Percentiles rank a stretch among this genome's conserved stretches.
Conservation (phyloP, 2,329 filamentous ascomycete species). For the Salinomyces thailandicus region DNA sequence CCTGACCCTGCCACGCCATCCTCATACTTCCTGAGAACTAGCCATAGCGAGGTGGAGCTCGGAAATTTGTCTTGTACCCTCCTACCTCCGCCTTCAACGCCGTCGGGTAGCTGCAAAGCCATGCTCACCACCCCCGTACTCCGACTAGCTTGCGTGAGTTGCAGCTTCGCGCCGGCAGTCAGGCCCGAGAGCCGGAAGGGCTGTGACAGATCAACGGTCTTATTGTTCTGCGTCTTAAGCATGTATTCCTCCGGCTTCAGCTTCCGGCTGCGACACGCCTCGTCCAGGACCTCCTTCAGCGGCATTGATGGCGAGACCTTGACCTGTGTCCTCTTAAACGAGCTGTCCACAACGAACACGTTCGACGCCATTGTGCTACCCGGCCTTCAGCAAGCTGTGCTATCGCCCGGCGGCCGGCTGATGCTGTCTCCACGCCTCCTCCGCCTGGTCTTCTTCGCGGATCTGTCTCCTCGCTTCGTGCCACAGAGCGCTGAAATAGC, state of each 20-base stretch:
- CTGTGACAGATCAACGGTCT: conserved; percentile 72
- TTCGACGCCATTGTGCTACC: conserved; percentile 62
- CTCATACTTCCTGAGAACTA: conserved; percentile 82
- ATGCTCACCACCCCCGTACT: conserved; percentile 79
- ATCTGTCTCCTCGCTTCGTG: conserved; percentile 12
- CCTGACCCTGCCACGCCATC: conserved; percentile 50
- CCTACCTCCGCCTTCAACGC: conserved; percentile 53
- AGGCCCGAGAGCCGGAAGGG: conserved; percentile 77
- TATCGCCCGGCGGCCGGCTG: conserved; percentile 1
- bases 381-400: background rate
- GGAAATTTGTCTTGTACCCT: conserved; percentile 77
- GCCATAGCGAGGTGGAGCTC: conserved; percentile 81
- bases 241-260: conserved; percentile 62
- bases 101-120: conserved; percentile 71
- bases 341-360: conserved; percentile 76
- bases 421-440: conserved; percentile 4
- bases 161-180: conserved; percentile 75
- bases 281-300: conserved; percentile 72
- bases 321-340: conserved; percentile 65
- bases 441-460: conserved; percentile 10
- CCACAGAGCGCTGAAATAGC: conserved; percentile 12
- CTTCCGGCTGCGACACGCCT: conserved; percentile 77
- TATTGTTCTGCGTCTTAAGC: conserved; percentile 82
- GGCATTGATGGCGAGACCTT: conserved; percentile 76
- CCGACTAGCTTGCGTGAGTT: conserved; percentile 77